Conservation (phyloP, 176 grass and related monocot genomes). For the Aegilops speltoides region DNA sequence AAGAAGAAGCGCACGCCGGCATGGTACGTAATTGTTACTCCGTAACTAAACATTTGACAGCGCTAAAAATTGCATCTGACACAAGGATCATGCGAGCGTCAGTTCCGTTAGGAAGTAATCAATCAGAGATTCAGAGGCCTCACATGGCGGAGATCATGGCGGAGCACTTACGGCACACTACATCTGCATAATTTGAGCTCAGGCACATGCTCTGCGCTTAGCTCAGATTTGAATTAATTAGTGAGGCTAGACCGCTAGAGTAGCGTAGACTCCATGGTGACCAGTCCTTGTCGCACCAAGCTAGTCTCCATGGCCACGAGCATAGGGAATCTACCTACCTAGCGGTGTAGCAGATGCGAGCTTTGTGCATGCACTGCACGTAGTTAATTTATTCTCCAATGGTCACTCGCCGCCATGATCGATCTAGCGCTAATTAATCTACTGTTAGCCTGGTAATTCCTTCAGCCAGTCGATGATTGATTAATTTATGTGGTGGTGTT, state of each 20-base stretch:
- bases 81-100: background rate
- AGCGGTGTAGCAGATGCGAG: background rate
- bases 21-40: slow-evolving; percentile 54
- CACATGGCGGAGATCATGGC: background rate
- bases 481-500: background rate
- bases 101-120: background rate
- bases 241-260: too few relatives aligned
- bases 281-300: slow-evolving; percentile 7
- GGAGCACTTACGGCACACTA: background rate
- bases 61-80: background rate
- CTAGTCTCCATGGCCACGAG: background rate
- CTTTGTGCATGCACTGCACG: background rate
- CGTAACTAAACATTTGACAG: too few relatives aligned
- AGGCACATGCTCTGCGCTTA: slow-evolving; percentile 2
- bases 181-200: background rate
- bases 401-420: background rate
- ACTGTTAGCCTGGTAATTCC: background rate
- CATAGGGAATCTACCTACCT: background rate
- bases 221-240: background rate
- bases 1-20: slow-evolving; percentile 78
- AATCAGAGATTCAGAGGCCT: background rate
- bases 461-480: background rate
- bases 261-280: slow-evolving; percentile 32
- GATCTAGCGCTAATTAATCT: background rate
- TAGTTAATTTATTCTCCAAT: too few relatives aligned